Percentiles rank a stretch among this genome's conserved stretches.
These are phyloP conservation scores for Selenicereus undatus DNA, from an alignment of 148 eudicot genomes.

Conservation along the genomic window DNA sequence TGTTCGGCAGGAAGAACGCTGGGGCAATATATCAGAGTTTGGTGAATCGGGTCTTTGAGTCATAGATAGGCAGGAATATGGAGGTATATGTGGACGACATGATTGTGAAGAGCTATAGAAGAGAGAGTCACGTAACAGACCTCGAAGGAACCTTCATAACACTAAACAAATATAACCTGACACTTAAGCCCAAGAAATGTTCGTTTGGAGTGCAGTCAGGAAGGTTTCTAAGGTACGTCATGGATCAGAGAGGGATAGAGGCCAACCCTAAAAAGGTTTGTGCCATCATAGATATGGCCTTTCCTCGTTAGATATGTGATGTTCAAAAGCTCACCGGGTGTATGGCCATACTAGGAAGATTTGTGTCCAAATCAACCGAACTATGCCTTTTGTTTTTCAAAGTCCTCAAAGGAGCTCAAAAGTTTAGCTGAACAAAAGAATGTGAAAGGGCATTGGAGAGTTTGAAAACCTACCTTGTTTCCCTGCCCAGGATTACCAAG, in stretches of 20 bases:
- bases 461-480: not conserved
- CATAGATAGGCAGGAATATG: not conserved
- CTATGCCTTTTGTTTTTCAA: no score
- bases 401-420: no score
- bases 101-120: not conserved
- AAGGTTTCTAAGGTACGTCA: not conserved
- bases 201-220: not conserved
- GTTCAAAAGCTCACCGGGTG: not conserved
- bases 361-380: no score
- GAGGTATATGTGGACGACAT: not conserved
- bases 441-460: not conserved
- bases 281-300: not conserved
- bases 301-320: not conserved
- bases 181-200: conserved; percentile 8
- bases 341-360: no score
- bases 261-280: not conserved
- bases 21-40: not conserved
- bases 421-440: not conserved
- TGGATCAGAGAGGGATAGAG: not conserved
- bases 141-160: not conserved
- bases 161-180: not conserved
- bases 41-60: not conserved
- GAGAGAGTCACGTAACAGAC: not conserved
- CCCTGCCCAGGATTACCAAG: not conserved
- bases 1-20: not conserved